phyloP scores from a whole-genome alignment of 805 yeast species.

The Ogataea haglerorum region DNA sequence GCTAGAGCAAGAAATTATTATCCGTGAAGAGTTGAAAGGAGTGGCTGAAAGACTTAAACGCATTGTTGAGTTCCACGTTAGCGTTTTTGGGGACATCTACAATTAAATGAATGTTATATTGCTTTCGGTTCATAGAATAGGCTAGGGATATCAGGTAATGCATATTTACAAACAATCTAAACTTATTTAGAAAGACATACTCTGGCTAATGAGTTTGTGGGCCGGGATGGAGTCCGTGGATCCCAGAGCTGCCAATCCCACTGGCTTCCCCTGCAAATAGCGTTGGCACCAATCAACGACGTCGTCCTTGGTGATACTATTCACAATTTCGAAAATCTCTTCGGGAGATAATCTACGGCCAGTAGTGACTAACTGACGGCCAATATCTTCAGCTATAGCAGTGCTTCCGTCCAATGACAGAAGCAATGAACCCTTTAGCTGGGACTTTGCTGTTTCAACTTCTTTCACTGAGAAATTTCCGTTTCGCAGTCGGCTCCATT shows the following conservation, averaged over 20 bases:
- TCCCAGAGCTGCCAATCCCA: conserved; percentile 91
- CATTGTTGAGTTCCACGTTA: conserved; percentile 75
- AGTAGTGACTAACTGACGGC: conserved; percentile 94
- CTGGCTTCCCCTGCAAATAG: conserved; percentile 70
- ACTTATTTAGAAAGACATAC: conserved; percentile 20
- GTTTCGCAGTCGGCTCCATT: conserved; percentile 81
- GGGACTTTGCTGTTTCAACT: conserved; percentile 92
- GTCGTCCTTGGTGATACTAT: conserved; percentile 72
- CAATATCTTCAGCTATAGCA: conserved; percentile 95
- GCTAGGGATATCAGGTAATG: conserved; percentile 8
- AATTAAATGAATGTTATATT: conserved; percentile 14
- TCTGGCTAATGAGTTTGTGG: conserved; percentile 50
- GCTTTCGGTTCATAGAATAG: conserved; percentile 7
- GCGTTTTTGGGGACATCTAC: conserved; percentile 74
- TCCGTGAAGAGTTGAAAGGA: conserved; percentile 52
- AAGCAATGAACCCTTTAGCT: conserved; percentile 85
- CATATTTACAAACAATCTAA: conserved; percentile 5
- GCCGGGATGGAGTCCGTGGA: conserved; percentile 70
- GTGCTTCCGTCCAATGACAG: conserved; percentile 92
- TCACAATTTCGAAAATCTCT: conserved; percentile 72
- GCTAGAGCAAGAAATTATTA: conserved; percentile 27
- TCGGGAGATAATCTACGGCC: conserved; percentile 75
- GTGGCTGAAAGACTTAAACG: conserved; percentile 60
- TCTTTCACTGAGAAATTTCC: conserved; percentile 81
- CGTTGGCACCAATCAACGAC: conserved; percentile 86